These are phyloP conservation scores for Rhododendron griersonianum DNA, from an alignment of 148 eudicot genomes.

Conservation along the genomic window DNA sequence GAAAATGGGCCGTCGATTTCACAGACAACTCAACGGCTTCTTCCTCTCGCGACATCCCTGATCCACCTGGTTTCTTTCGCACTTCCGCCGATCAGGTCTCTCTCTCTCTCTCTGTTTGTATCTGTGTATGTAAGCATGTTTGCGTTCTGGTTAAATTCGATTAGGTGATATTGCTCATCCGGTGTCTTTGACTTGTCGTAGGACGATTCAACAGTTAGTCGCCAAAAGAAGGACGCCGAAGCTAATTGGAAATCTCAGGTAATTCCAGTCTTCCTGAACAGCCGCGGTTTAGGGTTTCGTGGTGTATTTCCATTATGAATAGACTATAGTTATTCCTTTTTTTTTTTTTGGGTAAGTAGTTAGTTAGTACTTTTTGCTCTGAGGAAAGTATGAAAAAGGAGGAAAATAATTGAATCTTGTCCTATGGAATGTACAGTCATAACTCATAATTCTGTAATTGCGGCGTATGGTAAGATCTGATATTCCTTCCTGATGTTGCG, in stretches of 20 bases:
- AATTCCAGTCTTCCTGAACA: background rate
- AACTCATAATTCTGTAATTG: background rate
- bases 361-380: background rate
- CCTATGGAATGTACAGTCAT: background rate
- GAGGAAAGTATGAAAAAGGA: background rate
- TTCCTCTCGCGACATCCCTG: conserved; percentile 74
- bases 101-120: background rate
- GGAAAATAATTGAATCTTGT: background rate
- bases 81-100: conserved; percentile 66
- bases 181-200: conserved; percentile 16
- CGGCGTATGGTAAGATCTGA: background rate
- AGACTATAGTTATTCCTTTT: background rate
- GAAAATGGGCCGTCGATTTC: conserved; percentile 91
- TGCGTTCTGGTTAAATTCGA: background rate
- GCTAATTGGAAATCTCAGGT: conserved; percentile 93
- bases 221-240: conserved; percentile 91
- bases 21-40: conserved; percentile 62
- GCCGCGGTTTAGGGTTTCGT: background rate
- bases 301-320: background rate
- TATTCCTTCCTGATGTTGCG: background rate
- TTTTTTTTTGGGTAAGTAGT: too few relatives aligned
- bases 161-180: background rate
- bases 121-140: background rate
- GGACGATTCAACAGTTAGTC: conserved; percentile 74
- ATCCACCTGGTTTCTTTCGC: conserved; percentile 89